Evolutionary conservation across 208 protist genomes (phyloP), one percentile per base, ranked within the genome.

Genomic region (Endotrypanum monterogeii): DNA sequence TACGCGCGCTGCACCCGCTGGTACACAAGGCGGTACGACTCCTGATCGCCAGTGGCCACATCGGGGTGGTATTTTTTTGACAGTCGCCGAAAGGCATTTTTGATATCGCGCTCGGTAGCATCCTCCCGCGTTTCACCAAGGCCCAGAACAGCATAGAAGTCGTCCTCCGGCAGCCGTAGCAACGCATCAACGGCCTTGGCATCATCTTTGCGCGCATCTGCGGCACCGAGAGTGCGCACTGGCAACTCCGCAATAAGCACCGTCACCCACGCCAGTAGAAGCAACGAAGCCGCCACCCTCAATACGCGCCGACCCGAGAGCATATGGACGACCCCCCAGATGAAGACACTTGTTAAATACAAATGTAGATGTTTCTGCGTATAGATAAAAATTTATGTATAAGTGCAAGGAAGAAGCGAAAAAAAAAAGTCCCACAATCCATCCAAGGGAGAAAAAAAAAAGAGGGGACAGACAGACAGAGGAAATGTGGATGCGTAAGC

Each of bases 31-130:
- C 85, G 83, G 16, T 83, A 83, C 41, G 85, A 84, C 14, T 87
- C 86, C 72, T 71, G 56, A 35, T 80, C 75, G 5, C 51, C 84
- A 23, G 70, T 75, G 35, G 83, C 73, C 32, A 96, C 82, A 78
- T 98, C 95, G 12, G 94, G 91, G 85, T 98, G 92, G 66, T 90
- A 88, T 73, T 85, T 83, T 54, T 87, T 82, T 12, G 91, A 95
- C 35, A 98, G 89, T 69, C 81, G 74, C 60, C 92, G 89, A 46
- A 86, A 98, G 20, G 79, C 83, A 57, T 82, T 80, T 68, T 93
- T 94, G 79, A 98, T 94, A 25, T 96, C 88, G 50, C 74, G 71
- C 72, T 95, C 92, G 20, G 90, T 95, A 9, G 91, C 88, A 14
- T 95, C 82, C 51, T 94, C 89, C 30, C 86, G 76, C 20, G 75